phyloP scores from a whole-genome alignment of 768 basidiomycete species.

The Boletus pseudopeckii region DNA sequence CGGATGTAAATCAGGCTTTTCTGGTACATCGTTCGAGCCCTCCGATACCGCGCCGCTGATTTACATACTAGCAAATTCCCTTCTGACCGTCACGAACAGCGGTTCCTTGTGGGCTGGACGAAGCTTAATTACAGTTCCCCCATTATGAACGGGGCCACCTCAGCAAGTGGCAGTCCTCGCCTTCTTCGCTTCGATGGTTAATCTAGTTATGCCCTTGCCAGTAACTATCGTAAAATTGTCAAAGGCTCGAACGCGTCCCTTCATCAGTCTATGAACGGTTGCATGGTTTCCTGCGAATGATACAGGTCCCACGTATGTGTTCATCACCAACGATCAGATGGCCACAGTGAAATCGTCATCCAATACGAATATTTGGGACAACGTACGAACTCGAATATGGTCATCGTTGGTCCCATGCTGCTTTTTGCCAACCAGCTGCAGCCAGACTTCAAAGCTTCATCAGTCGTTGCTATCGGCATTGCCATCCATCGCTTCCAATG shows the following conservation, averaged over 20 bases:
- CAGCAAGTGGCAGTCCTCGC: slow-evolving; percentile 37
- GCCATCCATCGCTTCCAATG: not conserved
- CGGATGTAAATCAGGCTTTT: too few relatives aligned
- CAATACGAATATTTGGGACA: too few relatives aligned
- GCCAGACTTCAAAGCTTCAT: slow-evolving; percentile 16
- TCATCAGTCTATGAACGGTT: slow-evolving; percentile 55
- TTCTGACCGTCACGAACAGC: slow-evolving; percentile 61
- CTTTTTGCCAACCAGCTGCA: slow-evolving; percentile 62
- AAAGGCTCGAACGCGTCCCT: slow-evolving; percentile 53
- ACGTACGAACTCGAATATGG: too few relatives aligned
- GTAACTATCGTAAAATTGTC: slow-evolving; percentile 68
- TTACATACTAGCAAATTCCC: not conserved
- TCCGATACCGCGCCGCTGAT: too few relatives aligned
- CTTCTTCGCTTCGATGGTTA: not conserved
- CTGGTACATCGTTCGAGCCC: too few relatives aligned
- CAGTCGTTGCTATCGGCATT: not conserved
- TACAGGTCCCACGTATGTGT: too few relatives aligned
- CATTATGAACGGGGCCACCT: slow-evolving; percentile 50
- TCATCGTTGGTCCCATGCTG: too few relatives aligned
- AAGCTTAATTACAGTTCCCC: slow-evolving; percentile 48
- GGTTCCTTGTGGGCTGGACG: slow-evolving; percentile 58
- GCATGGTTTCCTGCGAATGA: slow-evolving; percentile 61
- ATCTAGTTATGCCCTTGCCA: slow-evolving; percentile 25
- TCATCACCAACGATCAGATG: too few relatives aligned
- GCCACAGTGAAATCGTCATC: too few relatives aligned